Base-by-base conservation (phyloP, 2,329 filamentous ascomycete genomes). In the Conoideocrella luteorostrata region DNA sequence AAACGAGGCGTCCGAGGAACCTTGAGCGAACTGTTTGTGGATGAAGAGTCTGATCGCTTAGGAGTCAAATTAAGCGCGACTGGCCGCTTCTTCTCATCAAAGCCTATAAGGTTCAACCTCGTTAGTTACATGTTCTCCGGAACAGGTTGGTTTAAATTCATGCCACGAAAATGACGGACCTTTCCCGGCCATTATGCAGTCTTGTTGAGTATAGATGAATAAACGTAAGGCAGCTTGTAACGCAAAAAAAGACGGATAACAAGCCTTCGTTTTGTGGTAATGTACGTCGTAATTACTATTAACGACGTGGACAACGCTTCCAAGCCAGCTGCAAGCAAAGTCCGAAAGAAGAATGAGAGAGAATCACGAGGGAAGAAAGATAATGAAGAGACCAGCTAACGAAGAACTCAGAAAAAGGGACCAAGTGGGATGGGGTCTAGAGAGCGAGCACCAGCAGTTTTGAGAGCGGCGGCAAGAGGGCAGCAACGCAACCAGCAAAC, bases 1-100 rank as follows among this genome's bases (percentile, higher is more conserved):
- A 91, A 91, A 58, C 86, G 82, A 56, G 86, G 84, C 54, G 83
- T 84, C 58, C 86, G 77, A 49, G 84, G 84, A 30, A 77, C 71
- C 67, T 85, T 86, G 51, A 80, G 67, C 13, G 77, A 80, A 35
- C 68, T 72, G 51, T 68, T 67, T 45, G 74, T 74, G 22, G 75
- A 76, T 30, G 67, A 69, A 12, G 75, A 78, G 41, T 67, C 66
- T 36, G 72, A 69, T 47, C 74, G 70, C 44, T 65, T 61, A 21
- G 74, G 69, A 22, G 69, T 64, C 45, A 80, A 64, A 52, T 77
- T 75, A 40, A 80, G 66, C 45, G 75, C 76, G 61, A 67, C 57
- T 52, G 77, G 77, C 59, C 76, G 71, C 70, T 64, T 77, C 64
- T 68, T 78, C 49, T 78, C 75, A 53, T 77, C 73, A 62, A 57